Evolutionary conservation across 2,329 filamentous ascomycete genomes (phyloP).

Genomic region (Monilinia aucupariae): DNA sequence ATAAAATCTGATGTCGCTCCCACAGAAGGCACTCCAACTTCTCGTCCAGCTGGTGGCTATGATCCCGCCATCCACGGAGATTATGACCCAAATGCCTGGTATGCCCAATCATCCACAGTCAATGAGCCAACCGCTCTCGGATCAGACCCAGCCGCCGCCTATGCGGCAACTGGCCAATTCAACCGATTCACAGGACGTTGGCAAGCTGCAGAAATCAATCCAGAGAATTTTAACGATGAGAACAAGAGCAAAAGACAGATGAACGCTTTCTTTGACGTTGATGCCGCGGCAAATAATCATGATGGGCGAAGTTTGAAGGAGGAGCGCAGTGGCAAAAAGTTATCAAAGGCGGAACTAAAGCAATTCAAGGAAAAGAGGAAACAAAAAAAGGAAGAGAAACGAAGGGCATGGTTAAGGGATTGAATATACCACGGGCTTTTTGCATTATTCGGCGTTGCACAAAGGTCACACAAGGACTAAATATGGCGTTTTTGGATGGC

Average conservation of each 20-base stretch:
- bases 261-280: conserved; percentile 93
- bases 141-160: conserved; percentile 46
- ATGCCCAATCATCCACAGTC: conserved; percentile 58
- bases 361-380: conserved; percentile 85
- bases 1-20: conserved; percentile 29
- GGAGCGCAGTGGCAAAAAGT: conserved; percentile 78
- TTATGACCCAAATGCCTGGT: conserved; percentile 94
- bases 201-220: conserved; percentile 60
- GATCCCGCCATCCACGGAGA: conserved; percentile 94
- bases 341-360: conserved; percentile 81
- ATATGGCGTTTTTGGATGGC: conserved; percentile 4
- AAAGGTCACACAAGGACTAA: not conserved
- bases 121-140: conserved; percentile 35
- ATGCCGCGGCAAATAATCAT: conserved; percentile 85
- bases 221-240: conserved; percentile 78
- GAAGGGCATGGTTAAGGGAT: conserved; percentile 69
- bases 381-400: conserved; percentile 89
- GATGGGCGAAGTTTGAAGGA: conserved; percentile 87
- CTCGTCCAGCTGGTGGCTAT: conserved; percentile 65
- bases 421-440: conserved; percentile 5
- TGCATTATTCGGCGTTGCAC: conserved; percentile 3
- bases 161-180: conserved; percentile 69
- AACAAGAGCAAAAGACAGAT: conserved; percentile 84
- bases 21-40: conserved; percentile 27
- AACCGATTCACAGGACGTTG: conserved; percentile 86